Conservation (phyloP, 2,329 filamentous ascomycete genomes). For the Aspergillus quadrilineatus region DNA sequence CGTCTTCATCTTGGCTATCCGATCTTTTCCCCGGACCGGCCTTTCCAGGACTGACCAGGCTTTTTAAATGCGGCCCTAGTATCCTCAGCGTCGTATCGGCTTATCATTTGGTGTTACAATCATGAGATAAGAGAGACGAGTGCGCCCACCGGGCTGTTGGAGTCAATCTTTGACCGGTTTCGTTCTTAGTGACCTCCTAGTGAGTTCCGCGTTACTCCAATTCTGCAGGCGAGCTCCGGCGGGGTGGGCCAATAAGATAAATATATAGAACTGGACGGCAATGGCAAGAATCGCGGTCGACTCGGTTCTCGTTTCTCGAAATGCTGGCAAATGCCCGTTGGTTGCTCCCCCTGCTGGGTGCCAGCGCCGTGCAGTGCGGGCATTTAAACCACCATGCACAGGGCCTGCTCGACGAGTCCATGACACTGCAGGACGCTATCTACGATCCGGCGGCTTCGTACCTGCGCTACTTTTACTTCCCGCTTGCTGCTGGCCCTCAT, state of each 20-base stretch:
- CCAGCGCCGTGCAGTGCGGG: neutral
- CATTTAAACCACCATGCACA: slow-evolving; percentile 29
- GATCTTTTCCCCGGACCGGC: neutral
- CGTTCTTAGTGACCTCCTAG: neutral
- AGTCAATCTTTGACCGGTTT: neutral
- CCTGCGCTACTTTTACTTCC: slow-evolving; percentile 50
- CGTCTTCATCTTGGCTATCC: neutral
- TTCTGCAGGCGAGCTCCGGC: neutral
- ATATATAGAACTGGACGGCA: neutral
- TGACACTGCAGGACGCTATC: slow-evolving; percentile 56
- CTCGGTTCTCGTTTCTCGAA: neutral
- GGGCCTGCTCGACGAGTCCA: slow-evolving; percentile 50
- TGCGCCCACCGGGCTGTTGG: neutral
- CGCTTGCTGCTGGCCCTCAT: slow-evolving; percentile 44
- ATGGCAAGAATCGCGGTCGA: neutral
- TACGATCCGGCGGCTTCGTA: slow-evolving; percentile 57
- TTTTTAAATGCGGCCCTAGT: neutral
- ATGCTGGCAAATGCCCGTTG: slow-evolving; percentile 1
- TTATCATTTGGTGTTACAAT: neutral
- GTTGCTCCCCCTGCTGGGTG: slow-evolving; percentile 4
- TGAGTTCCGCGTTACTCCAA: neutral
- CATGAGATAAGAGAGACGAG: neutral
- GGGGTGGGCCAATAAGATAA: neutral
- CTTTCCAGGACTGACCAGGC: neutral
- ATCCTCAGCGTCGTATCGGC: neutral